These are phyloP conservation scores for Luzula sylvatica DNA, from an alignment of 176 grass and related monocot species.

Conservation along the genomic window DNA sequence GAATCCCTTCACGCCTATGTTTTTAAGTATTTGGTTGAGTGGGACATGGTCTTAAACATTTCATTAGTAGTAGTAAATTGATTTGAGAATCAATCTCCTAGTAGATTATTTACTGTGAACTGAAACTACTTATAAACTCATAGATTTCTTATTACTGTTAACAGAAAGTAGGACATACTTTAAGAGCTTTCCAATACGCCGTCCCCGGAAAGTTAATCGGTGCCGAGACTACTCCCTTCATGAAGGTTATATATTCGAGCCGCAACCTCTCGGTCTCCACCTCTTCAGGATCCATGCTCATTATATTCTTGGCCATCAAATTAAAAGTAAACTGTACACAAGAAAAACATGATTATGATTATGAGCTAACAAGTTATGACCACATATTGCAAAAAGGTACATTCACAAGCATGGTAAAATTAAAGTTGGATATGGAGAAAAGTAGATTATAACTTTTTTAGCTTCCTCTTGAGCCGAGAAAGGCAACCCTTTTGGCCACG, in stretches of 20 bases:
- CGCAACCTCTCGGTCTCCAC: constrained; percentile 75
- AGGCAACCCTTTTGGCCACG: constrained; percentile 27
- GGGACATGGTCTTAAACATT: constrained; percentile 15
- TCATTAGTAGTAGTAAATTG: background rate
- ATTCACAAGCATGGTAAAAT: background rate
- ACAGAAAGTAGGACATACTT: constrained; percentile 23
- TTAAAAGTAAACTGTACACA: constrained; percentile 87
- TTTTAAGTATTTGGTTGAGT: constrained; percentile 11
- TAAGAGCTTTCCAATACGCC: constrained; percentile 84
- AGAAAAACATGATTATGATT: background rate
- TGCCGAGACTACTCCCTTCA: constrained; percentile 85
- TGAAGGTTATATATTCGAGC: constrained; percentile 88
- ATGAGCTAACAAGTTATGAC: background rate
- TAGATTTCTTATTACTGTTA: background rate
- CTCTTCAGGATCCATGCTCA: constrained; percentile 77
- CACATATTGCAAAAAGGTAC: background rate
- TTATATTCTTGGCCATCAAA: constrained; percentile 98
- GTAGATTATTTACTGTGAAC: background rate
- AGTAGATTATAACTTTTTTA: constrained; percentile 47
- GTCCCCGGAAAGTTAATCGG: constrained; percentile 93
- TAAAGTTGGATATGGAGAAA: background rate
- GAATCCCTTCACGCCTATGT: constrained; percentile 21
- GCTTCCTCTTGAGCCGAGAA: constrained; percentile 87
- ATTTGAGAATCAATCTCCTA: background rate
- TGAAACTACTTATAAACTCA: background rate